Percentiles rank a stretch among this genome's conserved stretches.
phyloP scores from a whole-genome alignment of 192 early-diverging fungal species.

The Obelidium mucronatum region DNA sequence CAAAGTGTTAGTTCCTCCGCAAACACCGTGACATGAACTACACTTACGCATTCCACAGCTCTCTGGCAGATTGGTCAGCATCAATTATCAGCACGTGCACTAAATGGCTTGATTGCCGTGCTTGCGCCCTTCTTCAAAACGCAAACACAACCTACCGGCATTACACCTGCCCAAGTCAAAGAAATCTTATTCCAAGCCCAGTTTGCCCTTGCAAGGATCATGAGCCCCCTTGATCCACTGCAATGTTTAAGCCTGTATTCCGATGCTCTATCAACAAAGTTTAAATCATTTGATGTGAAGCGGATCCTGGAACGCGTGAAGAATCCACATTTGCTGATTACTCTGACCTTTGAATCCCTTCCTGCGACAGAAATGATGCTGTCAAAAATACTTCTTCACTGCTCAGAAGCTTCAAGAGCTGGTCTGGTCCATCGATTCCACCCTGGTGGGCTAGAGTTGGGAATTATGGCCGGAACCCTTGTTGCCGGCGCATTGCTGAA shows the following conservation, averaged over 20 bases:
- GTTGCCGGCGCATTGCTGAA: not conserved
- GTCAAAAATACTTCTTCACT: not conserved
- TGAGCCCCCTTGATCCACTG: not conserved
- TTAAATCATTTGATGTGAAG: conserved; percentile 12
- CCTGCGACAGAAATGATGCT: not conserved
- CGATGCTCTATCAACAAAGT: not conserved
- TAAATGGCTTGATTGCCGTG: not conserved
- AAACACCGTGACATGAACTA: not conserved
- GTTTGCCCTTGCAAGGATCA: conserved; percentile 2
- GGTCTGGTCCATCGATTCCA: not conserved
- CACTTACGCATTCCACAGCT: not conserved
- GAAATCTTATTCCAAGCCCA: conserved; percentile 20
- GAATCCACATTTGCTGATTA: not conserved
- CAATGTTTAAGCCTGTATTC: not conserved
- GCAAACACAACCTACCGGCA: not conserved
- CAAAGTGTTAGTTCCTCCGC: not conserved
- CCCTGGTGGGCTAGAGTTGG: not conserved
- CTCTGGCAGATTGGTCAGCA: conserved; percentile 18
- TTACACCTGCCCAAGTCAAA: conserved; percentile 8
- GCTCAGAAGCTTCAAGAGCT: conserved; percentile 6
- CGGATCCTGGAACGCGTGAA: not conserved
- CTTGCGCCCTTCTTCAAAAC: not conserved
- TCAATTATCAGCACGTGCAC: not conserved
- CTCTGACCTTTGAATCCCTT: not conserved
- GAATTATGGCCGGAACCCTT: not conserved